Conservation (phyloP, 441 rosid genomes). For the Aleurites moluccanus region DNA sequence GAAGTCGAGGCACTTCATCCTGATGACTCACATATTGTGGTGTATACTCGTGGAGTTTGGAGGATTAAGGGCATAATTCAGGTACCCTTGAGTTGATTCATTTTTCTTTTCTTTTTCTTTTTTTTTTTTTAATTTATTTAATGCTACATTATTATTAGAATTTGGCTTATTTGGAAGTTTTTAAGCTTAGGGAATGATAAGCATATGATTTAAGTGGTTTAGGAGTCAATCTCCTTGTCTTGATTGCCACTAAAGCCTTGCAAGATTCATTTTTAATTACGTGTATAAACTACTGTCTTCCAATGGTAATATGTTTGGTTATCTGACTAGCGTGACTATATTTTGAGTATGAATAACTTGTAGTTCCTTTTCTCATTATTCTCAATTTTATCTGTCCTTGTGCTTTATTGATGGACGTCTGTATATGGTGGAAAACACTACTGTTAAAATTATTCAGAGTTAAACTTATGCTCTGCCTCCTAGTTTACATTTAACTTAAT, state of each 20-base stretch:
- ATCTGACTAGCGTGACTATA: neutral
- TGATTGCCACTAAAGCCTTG: neutral
- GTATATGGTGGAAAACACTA: constrained; percentile 1
- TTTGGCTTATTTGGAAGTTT: neutral
- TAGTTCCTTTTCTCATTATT: constrained; percentile 4
- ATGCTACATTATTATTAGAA: neutral
- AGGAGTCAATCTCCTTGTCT: neutral
- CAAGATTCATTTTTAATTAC: neutral
- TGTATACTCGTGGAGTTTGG: constrained; percentile 84
- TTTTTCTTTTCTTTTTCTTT: neutral
- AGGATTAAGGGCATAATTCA: constrained; percentile 94
- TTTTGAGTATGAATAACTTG: neutral
- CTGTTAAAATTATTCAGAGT: constrained; percentile 18
- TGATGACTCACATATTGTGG: constrained; percentile 81
- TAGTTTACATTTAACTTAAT: constrained; percentile 22
- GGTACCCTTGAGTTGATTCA: constrained; percentile 39
- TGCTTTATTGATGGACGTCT: constrained; percentile 16
- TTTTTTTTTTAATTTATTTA: too few species aligned
- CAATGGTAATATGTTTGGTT: neutral
- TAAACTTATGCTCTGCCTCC: constrained; percentile 40
- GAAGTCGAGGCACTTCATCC: constrained; percentile 93
- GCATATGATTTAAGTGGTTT: neutral
- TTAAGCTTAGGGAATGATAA: neutral
- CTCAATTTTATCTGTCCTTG: neutral
- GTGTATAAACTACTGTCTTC: neutral